These are phyloP conservation scores for Cruciata laevipes DNA, from an alignment of 257 asterid genomes.

Conservation along the genomic window DNA sequence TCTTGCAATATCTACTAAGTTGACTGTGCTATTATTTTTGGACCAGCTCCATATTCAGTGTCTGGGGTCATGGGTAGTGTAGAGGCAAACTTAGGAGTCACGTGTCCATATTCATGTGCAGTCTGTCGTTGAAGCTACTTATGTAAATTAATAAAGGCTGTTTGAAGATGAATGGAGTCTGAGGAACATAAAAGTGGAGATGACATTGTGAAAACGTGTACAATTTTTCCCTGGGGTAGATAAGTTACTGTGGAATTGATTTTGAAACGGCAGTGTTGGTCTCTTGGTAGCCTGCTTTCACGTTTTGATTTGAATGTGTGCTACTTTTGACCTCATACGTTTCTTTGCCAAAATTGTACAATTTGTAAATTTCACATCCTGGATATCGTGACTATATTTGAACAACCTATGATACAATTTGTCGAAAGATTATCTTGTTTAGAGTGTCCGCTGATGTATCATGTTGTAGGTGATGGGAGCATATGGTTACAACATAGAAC, in stretches of 20 bases:
- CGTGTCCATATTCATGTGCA: neutral
- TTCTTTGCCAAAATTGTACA: neutral
- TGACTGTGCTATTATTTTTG: neutral
- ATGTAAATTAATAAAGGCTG: neutral
- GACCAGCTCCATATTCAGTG: neutral
- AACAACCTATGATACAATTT: neutral
- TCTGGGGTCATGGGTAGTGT: neutral
- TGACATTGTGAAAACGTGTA: too few relatives aligned
- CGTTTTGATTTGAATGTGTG: too few relatives aligned
- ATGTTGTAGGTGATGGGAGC: constrained; percentile 89
- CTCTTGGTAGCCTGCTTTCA: neutral
- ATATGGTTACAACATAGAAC: constrained; percentile 92
- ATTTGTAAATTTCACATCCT: neutral
- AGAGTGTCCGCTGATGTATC: constrained; percentile 13
- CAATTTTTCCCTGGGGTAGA: too few relatives aligned
- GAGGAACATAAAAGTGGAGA: neutral
- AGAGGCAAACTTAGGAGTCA: neutral
- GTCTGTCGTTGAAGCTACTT: neutral
- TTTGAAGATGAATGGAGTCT: neutral
- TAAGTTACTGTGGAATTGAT: too few relatives aligned
- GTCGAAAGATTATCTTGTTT: neutral
- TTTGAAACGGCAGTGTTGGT: neutral
- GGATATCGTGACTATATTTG: neutral
- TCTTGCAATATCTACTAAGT: neutral
- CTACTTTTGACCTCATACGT: neutral